phyloP scores from a whole-genome alignment of 495 filamentous ascomycete species.

The Penicillium ochrochloron region DNA sequence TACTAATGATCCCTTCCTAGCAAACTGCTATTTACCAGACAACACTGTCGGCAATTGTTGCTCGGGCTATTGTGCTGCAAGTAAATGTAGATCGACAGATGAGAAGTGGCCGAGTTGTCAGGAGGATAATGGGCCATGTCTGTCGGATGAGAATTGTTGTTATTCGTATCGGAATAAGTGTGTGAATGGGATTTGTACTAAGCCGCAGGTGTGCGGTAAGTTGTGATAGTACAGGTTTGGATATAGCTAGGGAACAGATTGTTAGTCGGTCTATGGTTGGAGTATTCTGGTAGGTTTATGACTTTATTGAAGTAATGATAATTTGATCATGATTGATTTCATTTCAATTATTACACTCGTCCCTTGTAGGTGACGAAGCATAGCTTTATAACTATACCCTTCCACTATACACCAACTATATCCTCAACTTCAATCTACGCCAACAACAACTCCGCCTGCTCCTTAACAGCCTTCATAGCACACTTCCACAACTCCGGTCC shows the following conservation, averaged over 20 bases:
- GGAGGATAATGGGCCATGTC: conserved; percentile 28
- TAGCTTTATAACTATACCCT: background rate
- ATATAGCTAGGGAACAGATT: background rate
- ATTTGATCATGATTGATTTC: background rate
- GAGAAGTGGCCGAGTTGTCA: conserved; percentile 31
- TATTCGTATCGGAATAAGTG: conserved; percentile 28
- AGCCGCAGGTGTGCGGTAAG: background rate
- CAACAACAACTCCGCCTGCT: conserved; percentile 33
- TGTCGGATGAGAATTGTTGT: conserved; percentile 31
- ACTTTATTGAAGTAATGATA: background rate
- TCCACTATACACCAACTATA: background rate
- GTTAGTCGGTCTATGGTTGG: background rate
- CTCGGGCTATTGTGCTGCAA: conserved; percentile 35
- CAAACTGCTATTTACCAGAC: conserved; percentile 25
- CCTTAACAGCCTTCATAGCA: conserved; percentile 36
- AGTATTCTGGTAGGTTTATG: background rate
- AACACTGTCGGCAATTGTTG: conserved; percentile 26
- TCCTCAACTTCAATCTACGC: background rate
- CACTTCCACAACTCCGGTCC: conserved; percentile 36
- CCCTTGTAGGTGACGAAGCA: background rate
- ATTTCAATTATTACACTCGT: background rate
- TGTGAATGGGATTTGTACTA: conserved; percentile 28
- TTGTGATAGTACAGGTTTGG: background rate
- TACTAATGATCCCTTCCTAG: background rate
- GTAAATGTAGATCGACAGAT: conserved; percentile 32